Evolutionary conservation across 306 rosid genomes (phyloP), one percentile per base, ranked within the genome.

Genomic region (Bauhinia variegata): DNA sequence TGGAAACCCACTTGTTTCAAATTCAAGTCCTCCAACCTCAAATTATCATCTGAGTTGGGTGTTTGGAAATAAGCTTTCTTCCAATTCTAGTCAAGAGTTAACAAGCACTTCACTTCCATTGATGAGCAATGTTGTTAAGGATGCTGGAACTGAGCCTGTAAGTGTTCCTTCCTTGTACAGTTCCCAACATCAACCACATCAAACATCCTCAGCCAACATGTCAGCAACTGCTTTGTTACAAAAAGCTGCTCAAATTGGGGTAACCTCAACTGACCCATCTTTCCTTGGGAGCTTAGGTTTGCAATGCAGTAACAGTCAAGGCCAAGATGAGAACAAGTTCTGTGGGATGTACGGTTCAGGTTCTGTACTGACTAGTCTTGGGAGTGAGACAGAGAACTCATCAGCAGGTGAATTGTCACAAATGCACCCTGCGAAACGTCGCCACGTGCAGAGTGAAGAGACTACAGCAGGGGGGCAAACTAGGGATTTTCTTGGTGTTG

Each of bases 201-300:
- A 75, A 61, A 60, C 91, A 46, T 71, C 68, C 7, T 64, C 79
- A 12, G 71, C 86, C 4, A 84, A 81, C 70, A 85, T 88, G 93
- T 91, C 97, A n/a, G 97, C 97, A 19, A 91, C 97, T 0, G 97
- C 97, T 55, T 79, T 91, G 78, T 34, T 91, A 50, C 97, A 85
- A 6, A 91, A 91, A 73, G 97, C 97, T 38, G 89, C 96, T 13
- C 87, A 91, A 63, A 80, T 88, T 30, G 96, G 97, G 5, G 74
- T 86, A 63, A 85, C 84, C 38, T 86, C 92, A 6, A 82, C 71
- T 33, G 86, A 80, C 39, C 79, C 95, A 23, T 80, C 88, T 19
- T 81, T 85, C 55, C 72, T 85, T 1, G 91, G 89, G 18, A 86
- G 82, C 61, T 70, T 84, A 71, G 85, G 89, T 38, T 71, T 90